Evolutionary conservation across 805 yeast species (phyloP), one percentile per base, ranked within the genome.

Genomic region (Danielia oregonensis): DNA sequence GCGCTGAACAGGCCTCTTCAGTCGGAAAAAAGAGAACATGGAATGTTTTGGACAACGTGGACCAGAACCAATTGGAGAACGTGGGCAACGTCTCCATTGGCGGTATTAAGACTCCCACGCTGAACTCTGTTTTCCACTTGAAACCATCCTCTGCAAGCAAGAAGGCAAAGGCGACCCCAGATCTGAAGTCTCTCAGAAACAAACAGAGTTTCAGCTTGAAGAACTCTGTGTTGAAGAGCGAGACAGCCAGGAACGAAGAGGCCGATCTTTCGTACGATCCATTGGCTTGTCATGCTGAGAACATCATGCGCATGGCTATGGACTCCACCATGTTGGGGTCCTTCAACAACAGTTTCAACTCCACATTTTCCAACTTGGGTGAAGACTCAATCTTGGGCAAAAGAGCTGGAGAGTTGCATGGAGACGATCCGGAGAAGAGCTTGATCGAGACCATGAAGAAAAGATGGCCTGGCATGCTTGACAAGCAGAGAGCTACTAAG

Each of bases 251-350:
- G 14, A 12, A n/a, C 12, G 19, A 23, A 24, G 30, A 32, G 8
- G 30, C 14, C 9, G 61, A 57, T 14, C 52, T 45, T 12, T 49
- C 61, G 2, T 50, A 51, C 21, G 73, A 68, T 43, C 59, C 59
- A 14, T 56, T 68, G 39, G 73, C 73, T 5, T 68, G 72, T 34
- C 73, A 68, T 40, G 73, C 73, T 2, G 67, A 66, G 32, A 65
- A 63, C 35, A 68, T 68, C 36, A 53, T 68, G 59, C 51, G 68
- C 15, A 67, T 68, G 72, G 73, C 73, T 4, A 66, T 68, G 30
- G 73, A 68, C 39, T 61, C 73, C 17, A 68, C 73, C 3, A 61
- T 67, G 68, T 51, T 66, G 32, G 69, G 70, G 2, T 64, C 71
- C 1, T 60, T 67, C 6, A 60, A 61, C 36, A 55, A 57, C 17